Evolutionary conservation across 768 basidiomycete genomes (phyloP).

Genomic region (Russula emetica): DNA sequence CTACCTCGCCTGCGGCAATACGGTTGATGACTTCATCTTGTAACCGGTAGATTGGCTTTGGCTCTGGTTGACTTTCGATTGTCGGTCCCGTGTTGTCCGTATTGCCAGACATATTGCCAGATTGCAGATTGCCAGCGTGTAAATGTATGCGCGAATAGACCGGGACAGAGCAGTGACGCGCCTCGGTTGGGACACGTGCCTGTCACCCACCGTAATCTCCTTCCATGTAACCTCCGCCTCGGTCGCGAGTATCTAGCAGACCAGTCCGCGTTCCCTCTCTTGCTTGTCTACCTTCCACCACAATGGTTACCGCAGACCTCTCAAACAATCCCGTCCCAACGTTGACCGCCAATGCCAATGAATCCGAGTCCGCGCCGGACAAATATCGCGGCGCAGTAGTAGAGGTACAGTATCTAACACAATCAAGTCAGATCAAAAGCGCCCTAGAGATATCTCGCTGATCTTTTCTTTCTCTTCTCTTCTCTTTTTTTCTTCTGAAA

Average conservation of each 20-base stretch:
- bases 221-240: conserved; percentile 18
- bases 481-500: neutral
- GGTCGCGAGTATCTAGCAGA: conserved; percentile 6
- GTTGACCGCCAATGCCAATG: neutral
- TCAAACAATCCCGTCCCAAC: neutral
- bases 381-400: conserved; percentile 89
- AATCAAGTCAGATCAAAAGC: no score
- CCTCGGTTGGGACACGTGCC: neutral
- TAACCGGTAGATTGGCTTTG: conserved; percentile 24
- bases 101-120: neutral
- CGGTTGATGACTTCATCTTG: conserved; percentile 28
- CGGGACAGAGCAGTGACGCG: neutral
- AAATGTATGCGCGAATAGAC: neutral
- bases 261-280: neutral
- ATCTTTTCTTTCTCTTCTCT: neutral
- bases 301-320: conserved; percentile 8
- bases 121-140: neutral
- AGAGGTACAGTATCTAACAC: conserved; percentile 52
- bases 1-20: conserved; percentile 56
- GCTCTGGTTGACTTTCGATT: conserved; percentile 16
- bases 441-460: conserved; percentile 4
- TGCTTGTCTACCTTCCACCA: neutral
- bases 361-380: conserved; percentile 30
- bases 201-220: neutral
- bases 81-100: neutral